A percentile compares a stretch with the other conserved stretches of the same genome.
Conservation (phyloP, 1,284 basidiomycete genomes). For the Heterobasidion parviporum region DNA sequence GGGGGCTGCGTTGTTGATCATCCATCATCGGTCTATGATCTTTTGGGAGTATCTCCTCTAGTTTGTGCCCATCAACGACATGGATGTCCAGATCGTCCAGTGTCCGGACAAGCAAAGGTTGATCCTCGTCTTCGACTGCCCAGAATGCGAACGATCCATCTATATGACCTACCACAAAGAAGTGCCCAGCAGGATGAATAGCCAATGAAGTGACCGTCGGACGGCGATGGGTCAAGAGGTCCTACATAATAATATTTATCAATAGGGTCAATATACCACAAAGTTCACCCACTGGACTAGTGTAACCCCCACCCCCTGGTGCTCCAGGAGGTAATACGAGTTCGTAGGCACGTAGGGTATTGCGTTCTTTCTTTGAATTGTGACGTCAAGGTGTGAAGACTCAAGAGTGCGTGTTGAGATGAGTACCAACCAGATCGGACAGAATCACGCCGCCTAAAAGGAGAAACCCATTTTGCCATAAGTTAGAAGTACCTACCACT, state of each 20-base stretch:
- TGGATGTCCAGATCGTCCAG: slow-evolving; percentile 50
- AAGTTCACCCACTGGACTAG: slow-evolving; percentile 29
- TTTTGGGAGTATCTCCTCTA: slow-evolving; percentile 34
- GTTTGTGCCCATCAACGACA: slow-evolving; percentile 34
- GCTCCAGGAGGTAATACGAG: slow-evolving; percentile 68
- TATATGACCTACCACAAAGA: slow-evolving; percentile 68
- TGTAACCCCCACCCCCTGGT: slow-evolving; percentile 69
- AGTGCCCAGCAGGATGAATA: slow-evolving; percentile 62
- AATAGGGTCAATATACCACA: background rate
- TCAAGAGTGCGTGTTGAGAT: background rate
- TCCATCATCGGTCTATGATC: slow-evolving; percentile 7
- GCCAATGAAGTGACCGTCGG: slow-evolving; percentile 68
- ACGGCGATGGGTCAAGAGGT: slow-evolving; percentile 63
- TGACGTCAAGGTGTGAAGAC: background rate
- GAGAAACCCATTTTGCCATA: too few relatives aligned
- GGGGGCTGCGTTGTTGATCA: slow-evolving; percentile 11
- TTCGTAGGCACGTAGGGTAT: slow-evolving; percentile 58
- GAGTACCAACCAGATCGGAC: slow-evolving; percentile 50
- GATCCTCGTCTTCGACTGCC: slow-evolving; percentile 75
- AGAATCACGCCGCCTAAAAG: slow-evolving; percentile 62
- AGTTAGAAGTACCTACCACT: background rate
- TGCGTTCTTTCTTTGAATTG: slow-evolving; percentile 41
- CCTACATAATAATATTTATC: slow-evolving; percentile 27
- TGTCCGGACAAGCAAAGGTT: slow-evolving; percentile 75
- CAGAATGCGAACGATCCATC: slow-evolving; percentile 88